These are phyloP conservation scores for Neopestalotiopsis clavispora DNA, from an alignment of 2,329 filamentous ascomycete species.

Conservation along the genomic window DNA sequence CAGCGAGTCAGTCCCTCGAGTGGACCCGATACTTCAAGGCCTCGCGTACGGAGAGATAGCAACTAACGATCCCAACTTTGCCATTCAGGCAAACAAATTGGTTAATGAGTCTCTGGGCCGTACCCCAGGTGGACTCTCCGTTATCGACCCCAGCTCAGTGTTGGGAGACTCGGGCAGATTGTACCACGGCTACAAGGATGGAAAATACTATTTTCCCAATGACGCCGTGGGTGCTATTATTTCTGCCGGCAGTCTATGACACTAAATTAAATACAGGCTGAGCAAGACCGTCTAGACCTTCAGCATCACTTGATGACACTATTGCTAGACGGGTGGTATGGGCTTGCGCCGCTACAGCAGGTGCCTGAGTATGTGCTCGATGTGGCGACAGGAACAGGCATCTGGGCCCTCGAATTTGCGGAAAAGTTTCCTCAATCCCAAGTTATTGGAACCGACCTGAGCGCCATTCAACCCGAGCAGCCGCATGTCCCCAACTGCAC, in stretches of 20 bases:
- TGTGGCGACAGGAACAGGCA: not conserved
- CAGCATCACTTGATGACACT: constrained; percentile 4
- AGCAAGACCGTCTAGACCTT: constrained; percentile 1
- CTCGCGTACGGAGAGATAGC: not conserved
- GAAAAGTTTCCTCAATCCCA: not conserved
- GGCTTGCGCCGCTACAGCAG: not conserved
- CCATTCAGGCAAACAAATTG: not conserved
- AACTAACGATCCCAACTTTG: not conserved
- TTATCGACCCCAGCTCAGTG: constrained; percentile 3
- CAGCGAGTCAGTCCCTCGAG: not conserved
- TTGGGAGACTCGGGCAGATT: constrained; percentile 7
- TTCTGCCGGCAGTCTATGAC: fast-evolving
- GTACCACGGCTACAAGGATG: constrained; percentile 11
- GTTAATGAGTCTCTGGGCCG: not conserved
- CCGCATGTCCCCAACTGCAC: not conserved
- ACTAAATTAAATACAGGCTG: not conserved
- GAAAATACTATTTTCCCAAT: constrained; percentile 12
- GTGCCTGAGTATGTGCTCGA: not conserved
- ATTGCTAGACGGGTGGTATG: not conserved
- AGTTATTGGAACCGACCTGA: constrained; percentile 12
- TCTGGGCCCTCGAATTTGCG: not conserved
- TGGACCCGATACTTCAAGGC: not conserved
- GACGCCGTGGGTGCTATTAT: not conserved
- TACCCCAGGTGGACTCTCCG: not conserved
- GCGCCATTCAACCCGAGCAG: not conserved